A percentile compares a stretch with the other conserved stretches of the same genome.
These are phyloP conservation scores for Hymenoscyphus scutula DNA, from an alignment of 2,329 filamentous ascomycete species.

Conservation along the genomic window DNA sequence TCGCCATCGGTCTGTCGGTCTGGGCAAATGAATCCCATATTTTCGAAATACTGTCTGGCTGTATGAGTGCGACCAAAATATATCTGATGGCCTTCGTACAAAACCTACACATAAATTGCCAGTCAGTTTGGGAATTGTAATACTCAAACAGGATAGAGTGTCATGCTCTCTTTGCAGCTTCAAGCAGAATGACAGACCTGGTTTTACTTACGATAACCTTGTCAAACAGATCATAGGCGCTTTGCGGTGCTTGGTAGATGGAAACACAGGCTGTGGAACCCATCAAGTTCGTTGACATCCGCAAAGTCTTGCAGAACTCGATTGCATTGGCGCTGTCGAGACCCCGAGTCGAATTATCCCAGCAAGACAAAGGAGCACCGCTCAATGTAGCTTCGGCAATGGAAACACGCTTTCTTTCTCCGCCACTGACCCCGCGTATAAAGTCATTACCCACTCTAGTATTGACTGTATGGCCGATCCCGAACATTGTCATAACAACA, in stretches of 20 bases:
- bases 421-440: constrained; percentile 62
- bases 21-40: constrained; percentile 67
- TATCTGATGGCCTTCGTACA: constrained; percentile 67
- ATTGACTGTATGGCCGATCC: constrained; percentile 34
- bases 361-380: constrained; percentile 60
- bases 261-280: constrained; percentile 61
- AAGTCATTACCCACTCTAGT: constrained; percentile 75
- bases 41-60: constrained; percentile 65
- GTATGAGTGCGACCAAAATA: constrained; percentile 61
- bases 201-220: constrained; percentile 50
- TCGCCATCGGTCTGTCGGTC: constrained; percentile 55
- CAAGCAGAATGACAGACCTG: no score
- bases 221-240: constrained; percentile 48
- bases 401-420: constrained; percentile 72
- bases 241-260: constrained; percentile 57
- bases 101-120: constrained; percentile 38
- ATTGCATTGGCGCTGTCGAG: constrained; percentile 71
- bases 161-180: no score
- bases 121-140: no score
- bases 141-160: no score
- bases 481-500: no score
- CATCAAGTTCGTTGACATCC: constrained; percentile 61
- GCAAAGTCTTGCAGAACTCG: constrained; percentile 66
- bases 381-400: constrained; percentile 69
- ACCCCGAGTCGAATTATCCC: constrained; percentile 64